Conservation (phyloP, 169 alveolate genomes). For the Cryptosporidium parvum region DNA sequence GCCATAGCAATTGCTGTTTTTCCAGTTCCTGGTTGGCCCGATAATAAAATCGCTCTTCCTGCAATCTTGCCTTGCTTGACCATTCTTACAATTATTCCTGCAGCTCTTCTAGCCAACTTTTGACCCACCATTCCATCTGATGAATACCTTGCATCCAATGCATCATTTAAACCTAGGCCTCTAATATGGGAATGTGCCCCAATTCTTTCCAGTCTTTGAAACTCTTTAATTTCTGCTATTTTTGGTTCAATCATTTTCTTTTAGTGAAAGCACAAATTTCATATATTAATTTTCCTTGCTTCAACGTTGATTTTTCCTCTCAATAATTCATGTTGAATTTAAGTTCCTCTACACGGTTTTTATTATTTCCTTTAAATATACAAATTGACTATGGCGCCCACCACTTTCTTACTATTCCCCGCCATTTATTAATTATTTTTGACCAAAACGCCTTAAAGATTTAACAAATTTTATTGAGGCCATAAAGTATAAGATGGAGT, state of each 20-base stretch:
- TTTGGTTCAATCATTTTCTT: conserved; percentile 75
- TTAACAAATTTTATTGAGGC: background rate
- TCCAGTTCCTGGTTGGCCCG: conserved; percentile 99
- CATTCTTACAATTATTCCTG: conserved; percentile 94
- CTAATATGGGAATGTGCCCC: conserved; percentile 99
- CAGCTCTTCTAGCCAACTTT: conserved; percentile 94
- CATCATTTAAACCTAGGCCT: conserved; percentile 97
- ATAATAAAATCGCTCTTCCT: conserved; percentile 98
- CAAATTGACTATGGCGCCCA: conserved; percentile 7
- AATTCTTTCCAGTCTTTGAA: conserved; percentile 93
- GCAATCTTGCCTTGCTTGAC: conserved; percentile 97
- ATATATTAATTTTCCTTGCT: background rate
- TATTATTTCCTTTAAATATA: background rate
- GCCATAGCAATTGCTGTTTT: conserved; percentile 99
- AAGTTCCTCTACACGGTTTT: background rate
- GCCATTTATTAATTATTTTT: no score
- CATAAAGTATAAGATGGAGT: no score
- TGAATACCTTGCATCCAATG: conserved; percentile 93
- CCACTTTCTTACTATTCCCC: no score
- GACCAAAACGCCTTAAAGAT: background rate
- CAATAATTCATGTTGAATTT: background rate
- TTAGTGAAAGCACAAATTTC: background rate
- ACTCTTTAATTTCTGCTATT: conserved; percentile 89
- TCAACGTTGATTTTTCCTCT: background rate
- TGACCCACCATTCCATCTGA: conserved; percentile 97